A percentile compares a stretch with the other conserved stretches of the same genome.
phyloP scores from a whole-genome alignment of 768 basidiomycete species.

The Hypholoma sublateritium region DNA sequence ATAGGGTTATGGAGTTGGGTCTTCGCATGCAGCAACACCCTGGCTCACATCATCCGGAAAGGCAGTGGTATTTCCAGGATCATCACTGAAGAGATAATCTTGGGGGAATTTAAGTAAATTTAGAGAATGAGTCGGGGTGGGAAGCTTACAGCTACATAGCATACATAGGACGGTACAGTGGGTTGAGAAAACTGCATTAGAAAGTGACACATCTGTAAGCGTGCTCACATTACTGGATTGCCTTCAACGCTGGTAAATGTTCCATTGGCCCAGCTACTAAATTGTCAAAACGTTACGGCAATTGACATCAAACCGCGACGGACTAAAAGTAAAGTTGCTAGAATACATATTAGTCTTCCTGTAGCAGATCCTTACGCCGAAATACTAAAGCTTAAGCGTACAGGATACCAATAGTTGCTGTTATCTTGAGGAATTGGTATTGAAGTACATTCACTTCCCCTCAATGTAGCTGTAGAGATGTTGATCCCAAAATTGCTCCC shows the following conservation, averaged over 20 bases:
- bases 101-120: neutral
- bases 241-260: slow-evolving; percentile 35
- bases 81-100: slow-evolving; percentile 37
- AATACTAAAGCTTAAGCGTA: neutral
- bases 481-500: slow-evolving; percentile 36
- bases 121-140: neutral
- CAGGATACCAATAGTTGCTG: slow-evolving; percentile 33
- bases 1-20: neutral
- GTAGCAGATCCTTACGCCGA: neutral
- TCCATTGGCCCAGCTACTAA: slow-evolving; percentile 33
- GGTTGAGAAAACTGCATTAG: neutral
- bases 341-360: neutral
- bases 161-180: neutral
- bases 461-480: slow-evolving; percentile 28
- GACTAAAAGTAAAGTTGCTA: slow-evolving; percentile 33
- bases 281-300: neutral
- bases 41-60: slow-evolving; percentile 38
- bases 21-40: neutral
- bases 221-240: slow-evolving; percentile 34
- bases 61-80: slow-evolving; percentile 31
- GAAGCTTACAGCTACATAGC: neutral
- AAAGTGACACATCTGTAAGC: neutral
- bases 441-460: slow-evolving; percentile 35
- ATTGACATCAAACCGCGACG: neutral
- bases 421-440: slow-evolving; percentile 37